phyloP scores from a whole-genome alignment of 345 rosid species.

The Eucalyptus marginata region DNA sequence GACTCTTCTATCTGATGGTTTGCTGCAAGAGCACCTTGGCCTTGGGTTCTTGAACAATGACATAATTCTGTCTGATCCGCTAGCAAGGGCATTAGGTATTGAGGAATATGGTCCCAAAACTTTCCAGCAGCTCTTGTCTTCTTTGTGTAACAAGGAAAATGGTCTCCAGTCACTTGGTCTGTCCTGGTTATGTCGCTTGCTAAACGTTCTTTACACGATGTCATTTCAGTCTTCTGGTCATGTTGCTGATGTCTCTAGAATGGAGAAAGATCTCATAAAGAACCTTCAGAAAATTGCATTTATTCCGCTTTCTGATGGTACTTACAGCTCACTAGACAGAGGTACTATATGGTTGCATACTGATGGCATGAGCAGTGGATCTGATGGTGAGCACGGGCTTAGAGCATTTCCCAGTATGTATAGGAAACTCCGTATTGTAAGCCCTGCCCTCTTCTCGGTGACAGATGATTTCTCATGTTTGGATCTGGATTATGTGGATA shows the following conservation, averaged over 20 bases:
- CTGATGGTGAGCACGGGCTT: constrained; percentile 35
- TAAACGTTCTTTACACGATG: constrained; percentile 40
- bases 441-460: constrained; percentile 43
- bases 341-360: constrained; percentile 82
- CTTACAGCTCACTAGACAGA: constrained; percentile 55
- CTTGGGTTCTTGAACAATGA: constrained; percentile 73
- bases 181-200: constrained; percentile 60
- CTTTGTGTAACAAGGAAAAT: constrained; percentile 39
- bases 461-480: constrained; percentile 19
- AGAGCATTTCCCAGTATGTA: constrained; percentile 63
- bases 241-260: constrained; percentile 7
- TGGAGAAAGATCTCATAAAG: constrained; percentile 27
- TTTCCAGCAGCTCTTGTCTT: constrained; percentile 48
- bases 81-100: constrained; percentile 79
- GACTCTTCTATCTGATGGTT: constrained; percentile 38
- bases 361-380: constrained; percentile 20
- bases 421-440: constrained; percentile 59
- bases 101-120: constrained; percentile 66
- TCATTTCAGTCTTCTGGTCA: constrained; percentile 37
- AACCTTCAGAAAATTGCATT: constrained; percentile 52
- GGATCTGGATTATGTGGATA: constrained; percentile 19
- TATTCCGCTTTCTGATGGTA: constrained; percentile 82
- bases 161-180: constrained; percentile 58
- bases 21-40: constrained; percentile 78
- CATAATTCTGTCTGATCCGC: constrained; percentile 62